Evolutionary conservation across 805 yeast species (phyloP).

Genomic region (Candida wancherniae): DNA sequence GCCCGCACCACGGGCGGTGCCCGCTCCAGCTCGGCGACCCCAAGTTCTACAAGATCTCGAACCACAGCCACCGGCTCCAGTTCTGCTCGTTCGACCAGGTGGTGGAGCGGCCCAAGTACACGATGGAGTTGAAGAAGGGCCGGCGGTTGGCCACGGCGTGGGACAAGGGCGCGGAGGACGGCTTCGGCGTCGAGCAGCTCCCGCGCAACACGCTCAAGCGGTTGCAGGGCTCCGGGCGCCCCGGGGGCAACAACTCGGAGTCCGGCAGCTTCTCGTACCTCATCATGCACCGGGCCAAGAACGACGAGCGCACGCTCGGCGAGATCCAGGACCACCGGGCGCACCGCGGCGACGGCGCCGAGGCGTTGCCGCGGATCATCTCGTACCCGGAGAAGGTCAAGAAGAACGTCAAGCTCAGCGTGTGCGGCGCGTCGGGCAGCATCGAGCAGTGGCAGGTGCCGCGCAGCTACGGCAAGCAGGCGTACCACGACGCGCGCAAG

Average conservation of each 20-base stretch:
- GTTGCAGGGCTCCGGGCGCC: constrained; percentile 72
- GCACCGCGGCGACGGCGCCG: constrained; percentile 19
- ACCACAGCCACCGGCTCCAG: constrained; percentile 54
- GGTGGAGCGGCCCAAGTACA: constrained; percentile 71
- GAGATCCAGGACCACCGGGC: constrained; percentile 37
- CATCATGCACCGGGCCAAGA: constrained; percentile 56
- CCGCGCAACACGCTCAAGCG: constrained; percentile 26
- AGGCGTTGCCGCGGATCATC: constrained; percentile 68
- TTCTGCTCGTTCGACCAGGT: constrained; percentile 74
- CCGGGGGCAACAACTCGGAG: constrained; percentile 66
- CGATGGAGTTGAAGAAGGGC: constrained; percentile 85
- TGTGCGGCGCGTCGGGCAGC: constrained; percentile 75
- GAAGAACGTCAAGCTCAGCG: constrained; percentile 74
- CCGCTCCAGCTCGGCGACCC: constrained; percentile 82
- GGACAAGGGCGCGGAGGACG: constrained; percentile 52
- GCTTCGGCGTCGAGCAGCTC: constrained; percentile 46
- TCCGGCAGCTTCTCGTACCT: constrained; percentile 70
- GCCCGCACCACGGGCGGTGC: constrained; percentile 81
- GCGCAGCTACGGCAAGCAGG: constrained; percentile 65
- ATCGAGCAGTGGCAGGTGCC: constrained; percentile 87
- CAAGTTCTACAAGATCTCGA: constrained; percentile 50
- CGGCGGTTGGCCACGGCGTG: constrained; percentile 66
- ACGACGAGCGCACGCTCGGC: constrained; percentile 37
- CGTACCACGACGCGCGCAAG: constrained; percentile 88
- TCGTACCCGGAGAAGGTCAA: constrained; percentile 70